Evolutionary conservation across 75 land plant genomes (phyloP).

Genomic region (Pseudotsuga menziesii): DNA sequence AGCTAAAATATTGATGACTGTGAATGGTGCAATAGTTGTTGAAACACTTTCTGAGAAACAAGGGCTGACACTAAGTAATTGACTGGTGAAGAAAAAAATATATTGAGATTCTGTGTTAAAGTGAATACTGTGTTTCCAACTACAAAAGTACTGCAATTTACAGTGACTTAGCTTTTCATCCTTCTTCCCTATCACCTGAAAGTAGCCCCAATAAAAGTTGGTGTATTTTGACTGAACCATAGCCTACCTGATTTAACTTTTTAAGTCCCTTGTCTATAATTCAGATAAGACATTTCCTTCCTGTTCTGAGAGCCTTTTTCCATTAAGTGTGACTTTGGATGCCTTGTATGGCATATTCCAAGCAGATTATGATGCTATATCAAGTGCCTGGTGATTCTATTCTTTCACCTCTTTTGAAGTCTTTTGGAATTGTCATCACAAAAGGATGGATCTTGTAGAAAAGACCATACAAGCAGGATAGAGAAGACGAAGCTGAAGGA

Average conservation of each 20-base stretch:
- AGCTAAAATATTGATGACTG: conserved; percentile 9
- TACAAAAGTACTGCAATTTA: conserved; percentile 55
- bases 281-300: conserved; percentile 25
- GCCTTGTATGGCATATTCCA: background rate
- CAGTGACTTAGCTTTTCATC: conserved; percentile 61
- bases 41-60: conserved; percentile 16
- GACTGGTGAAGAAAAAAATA: too few species aligned
- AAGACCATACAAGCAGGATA: background rate
- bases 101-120: conserved; percentile 32
- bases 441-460: conserved; percentile 7
- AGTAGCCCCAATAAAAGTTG: conserved; percentile 43
- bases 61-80: too few species aligned
- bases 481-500: too few species aligned
- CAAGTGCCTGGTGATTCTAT: conserved; percentile 38
- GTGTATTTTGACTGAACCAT: conserved; percentile 15
- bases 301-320: background rate
- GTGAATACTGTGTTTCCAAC: conserved; percentile 34
- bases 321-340: background rate
- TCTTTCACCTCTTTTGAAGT: conserved; percentile 67
- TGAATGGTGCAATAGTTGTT: background rate
- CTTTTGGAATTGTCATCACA: conserved; percentile 21
- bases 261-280: conserved; percentile 54
- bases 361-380: conserved; percentile 74
- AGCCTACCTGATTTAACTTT: conserved; percentile 30
- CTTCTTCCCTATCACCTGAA: conserved; percentile 55